Conservation (phyloP, 768 basidiomycete species). For the Leccinum subgranulosum region DNA sequence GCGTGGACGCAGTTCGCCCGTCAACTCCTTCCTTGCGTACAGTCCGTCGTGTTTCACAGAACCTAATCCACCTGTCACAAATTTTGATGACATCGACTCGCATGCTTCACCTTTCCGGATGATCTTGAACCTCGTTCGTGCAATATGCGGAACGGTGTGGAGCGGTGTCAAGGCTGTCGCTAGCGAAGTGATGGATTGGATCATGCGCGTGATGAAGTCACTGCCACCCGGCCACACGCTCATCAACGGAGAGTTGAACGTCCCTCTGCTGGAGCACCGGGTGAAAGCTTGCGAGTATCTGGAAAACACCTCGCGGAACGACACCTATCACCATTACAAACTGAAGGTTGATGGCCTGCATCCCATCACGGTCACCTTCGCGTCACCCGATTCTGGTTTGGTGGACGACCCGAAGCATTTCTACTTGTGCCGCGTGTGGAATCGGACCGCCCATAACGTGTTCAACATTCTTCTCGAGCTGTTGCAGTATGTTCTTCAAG, state of each 20-base stretch:
- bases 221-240: slow-evolving; percentile 19
- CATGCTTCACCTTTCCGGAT: slow-evolving; percentile 8
- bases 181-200: not conserved
- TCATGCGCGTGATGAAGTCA: slow-evolving; percentile 5
- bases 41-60: slow-evolving; percentile 15
- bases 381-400: not conserved
- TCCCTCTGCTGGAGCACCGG: slow-evolving; percentile 21
- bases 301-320: not conserved
- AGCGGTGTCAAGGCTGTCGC: slow-evolving; percentile 6
- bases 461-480: slow-evolving; percentile 18
- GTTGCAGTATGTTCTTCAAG: slow-evolving; percentile 10
- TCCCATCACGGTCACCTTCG: slow-evolving; percentile 5
- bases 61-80: slow-evolving; percentile 1
- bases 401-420: slow-evolving; percentile 4
- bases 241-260: slow-evolving; percentile 22
- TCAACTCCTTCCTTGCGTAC: slow-evolving; percentile 24
- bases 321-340: slow-evolving; percentile 4
- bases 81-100: slow-evolving; percentile 2
- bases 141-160: slow-evolving; percentile 7
- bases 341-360: slow-evolving; percentile 12
- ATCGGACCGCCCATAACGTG: slow-evolving; percentile 9
- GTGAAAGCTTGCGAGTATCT: slow-evolving; percentile 10
- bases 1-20: slow-evolving; percentile 16
- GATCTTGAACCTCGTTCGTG: slow-evolving; percentile 11
- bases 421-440: slow-evolving; percentile 24